phyloP scores from a whole-genome alignment of 2,329 filamentous ascomycete genomes.

The Plectosphaerella plurivora region DNA sequence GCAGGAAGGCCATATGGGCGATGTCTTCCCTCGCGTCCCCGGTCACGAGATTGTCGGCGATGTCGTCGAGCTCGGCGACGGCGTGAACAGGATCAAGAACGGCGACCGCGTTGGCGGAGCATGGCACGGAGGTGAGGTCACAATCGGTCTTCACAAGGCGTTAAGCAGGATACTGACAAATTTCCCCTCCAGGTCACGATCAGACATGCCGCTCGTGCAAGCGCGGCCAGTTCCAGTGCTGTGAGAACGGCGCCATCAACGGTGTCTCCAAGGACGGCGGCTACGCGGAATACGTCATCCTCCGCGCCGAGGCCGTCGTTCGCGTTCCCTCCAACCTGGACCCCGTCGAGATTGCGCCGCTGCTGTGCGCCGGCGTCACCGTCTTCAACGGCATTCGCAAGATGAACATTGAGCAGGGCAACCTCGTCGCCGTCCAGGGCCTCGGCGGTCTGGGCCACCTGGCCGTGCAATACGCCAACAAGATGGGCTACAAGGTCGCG shows the following conservation, averaged over 20 bases:
- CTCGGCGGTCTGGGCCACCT: slow-evolving; percentile 74
- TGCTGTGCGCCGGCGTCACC: slow-evolving; percentile 63
- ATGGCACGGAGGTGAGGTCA: slow-evolving; percentile 57
- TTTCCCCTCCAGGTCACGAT: slow-evolving; percentile 49
- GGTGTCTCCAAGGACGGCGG: slow-evolving; percentile 65
- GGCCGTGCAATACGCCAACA: slow-evolving; percentile 69
- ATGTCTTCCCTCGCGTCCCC: slow-evolving; percentile 54
- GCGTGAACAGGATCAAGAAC: slow-evolving; percentile 52
- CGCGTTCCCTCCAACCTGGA: slow-evolving; percentile 48
- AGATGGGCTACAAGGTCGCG: slow-evolving; percentile 71
- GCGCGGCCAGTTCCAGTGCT: slow-evolving; percentile 63
- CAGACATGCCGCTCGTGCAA: slow-evolving; percentile 58
- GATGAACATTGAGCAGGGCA: slow-evolving; percentile 45
- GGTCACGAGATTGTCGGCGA: slow-evolving; percentile 71
- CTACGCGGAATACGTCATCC: slow-evolving; percentile 58
- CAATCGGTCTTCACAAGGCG: background rate
- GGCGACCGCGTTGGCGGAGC: slow-evolving; percentile 64
- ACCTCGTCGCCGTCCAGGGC: slow-evolving; percentile 58
- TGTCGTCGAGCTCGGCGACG: slow-evolving; percentile 55
- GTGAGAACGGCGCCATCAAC: slow-evolving; percentile 57
- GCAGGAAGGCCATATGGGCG: slow-evolving; percentile 33
- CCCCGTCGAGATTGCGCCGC: slow-evolving; percentile 49
- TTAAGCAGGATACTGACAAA: background rate
- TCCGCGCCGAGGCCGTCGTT: slow-evolving; percentile 57
- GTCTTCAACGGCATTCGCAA: slow-evolving; percentile 57